Percentiles rank a stretch among this genome's conserved stretches.
These are phyloP conservation scores for Candida tunisiensis DNA, from an alignment of 1,139 yeast species.

Conservation along the genomic window DNA sequence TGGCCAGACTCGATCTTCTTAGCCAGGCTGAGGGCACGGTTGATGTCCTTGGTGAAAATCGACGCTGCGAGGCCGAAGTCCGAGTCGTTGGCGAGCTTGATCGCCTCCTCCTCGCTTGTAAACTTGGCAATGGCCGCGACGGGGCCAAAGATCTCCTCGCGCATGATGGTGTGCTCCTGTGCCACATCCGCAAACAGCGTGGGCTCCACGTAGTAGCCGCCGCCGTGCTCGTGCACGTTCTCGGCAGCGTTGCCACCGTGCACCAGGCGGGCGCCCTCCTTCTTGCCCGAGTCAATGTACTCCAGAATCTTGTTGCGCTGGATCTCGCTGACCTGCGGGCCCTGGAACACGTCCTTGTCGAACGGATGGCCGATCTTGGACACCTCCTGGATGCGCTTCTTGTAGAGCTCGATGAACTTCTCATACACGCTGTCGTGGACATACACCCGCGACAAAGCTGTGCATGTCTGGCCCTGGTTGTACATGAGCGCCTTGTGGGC, in stretches of 20 bases:
- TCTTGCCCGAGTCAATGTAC: conserved; percentile 46
- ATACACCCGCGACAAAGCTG: conserved; percentile 73
- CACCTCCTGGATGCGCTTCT: conserved; percentile 31
- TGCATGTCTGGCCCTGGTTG: conserved; percentile 80
- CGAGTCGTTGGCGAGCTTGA: conserved; percentile 53
- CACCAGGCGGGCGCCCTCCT: conserved; percentile 49
- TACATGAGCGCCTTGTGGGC: conserved; percentile 46
- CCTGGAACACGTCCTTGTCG: conserved; percentile 36
- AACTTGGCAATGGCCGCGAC: conserved; percentile 60
- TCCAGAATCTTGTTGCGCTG: conserved; percentile 50
- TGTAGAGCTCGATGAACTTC: conserved; percentile 40
- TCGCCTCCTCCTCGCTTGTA: conserved; percentile 51
- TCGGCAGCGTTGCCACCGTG: conserved; percentile 28
- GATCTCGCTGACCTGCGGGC: conserved; percentile 53
- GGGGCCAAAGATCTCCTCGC: conserved; percentile 79
- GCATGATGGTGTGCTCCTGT: conserved; percentile 44
- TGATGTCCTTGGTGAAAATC: conserved; percentile 46
- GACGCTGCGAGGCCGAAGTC: conserved; percentile 76
- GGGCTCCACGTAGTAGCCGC: conserved; percentile 52
- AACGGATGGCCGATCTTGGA: conserved; percentile 38
- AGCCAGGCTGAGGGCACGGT: conserved; percentile 41
- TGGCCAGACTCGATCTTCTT: conserved; percentile 58
- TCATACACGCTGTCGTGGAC: conserved; percentile 65
- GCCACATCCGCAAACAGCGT: conserved; percentile 50
- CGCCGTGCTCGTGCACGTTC: conserved; percentile 13